Base-by-base conservation (phyloP, 805 yeast species). In the Candida coleopterorum region DNA sequence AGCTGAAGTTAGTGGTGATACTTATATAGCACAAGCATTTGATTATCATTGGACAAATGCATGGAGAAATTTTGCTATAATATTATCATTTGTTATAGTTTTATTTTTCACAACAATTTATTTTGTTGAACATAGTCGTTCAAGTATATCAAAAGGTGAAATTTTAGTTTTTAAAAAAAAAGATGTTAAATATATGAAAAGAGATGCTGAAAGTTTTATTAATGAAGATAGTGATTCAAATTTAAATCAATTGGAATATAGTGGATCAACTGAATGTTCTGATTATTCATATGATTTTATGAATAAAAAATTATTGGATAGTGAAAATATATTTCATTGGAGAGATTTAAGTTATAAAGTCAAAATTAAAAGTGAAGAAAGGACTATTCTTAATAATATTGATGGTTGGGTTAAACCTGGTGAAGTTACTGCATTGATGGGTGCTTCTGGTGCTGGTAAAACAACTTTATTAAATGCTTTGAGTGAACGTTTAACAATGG, bases 371-470 rank as follows among this genome's bases (percentile, higher is more conserved):
- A 39, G 52, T 10, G 64, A 58, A 38, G 58, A 60, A 12, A 48
- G 64, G 41, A 45, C 49, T 9, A 51, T 73, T 43, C 55, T 77
- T 48, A 48, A 62, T 44, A 50, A 51, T 27, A 53, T 62, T 17
- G 62, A 56, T 48, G 90, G 90, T 32, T 82, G 78, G 68, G 85
- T 81, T 38, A 78, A 78, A 51, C 90, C 90, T n/a, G 90, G 90
- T 49, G 80, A 83, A 38, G 66, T 82, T 58, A 81, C 88, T 29
- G 90, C 89, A 6, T 66, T 82, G 40, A 82, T 83, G 88, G 90
- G 90, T 51, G 83, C 80, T 35, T 81, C 89, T 24, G 90, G 90
- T 64, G 90, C 90, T 31, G 90, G 90, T 64, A 83, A 83, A 52
- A 83, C 90, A 16, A 83, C 89, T 3, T 62, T 83, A 40, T 66